Evolutionary conservation across 176 grass and related monocot species (phyloP).

Genomic region (Avena insularis): DNA sequence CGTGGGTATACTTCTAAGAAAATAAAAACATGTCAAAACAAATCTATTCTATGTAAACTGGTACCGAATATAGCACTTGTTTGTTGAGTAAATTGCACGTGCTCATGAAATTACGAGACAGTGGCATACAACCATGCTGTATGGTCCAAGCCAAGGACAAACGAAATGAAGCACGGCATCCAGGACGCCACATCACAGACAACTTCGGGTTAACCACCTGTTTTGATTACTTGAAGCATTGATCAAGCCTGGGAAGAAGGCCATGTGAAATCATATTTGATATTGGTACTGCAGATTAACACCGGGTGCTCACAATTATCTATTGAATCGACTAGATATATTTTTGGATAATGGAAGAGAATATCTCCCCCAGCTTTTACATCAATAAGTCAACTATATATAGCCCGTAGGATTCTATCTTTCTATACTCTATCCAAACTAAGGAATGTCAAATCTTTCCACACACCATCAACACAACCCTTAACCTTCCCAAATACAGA

Average conservation of each 20-base stretch:
- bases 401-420: neutral
- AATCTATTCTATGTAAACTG: neutral
- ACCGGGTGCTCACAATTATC: neutral
- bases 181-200: neutral
- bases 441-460: neutral
- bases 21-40: constrained; percentile 10
- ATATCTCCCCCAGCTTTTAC: neutral
- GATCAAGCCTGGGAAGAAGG: neutral
- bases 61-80: neutral
- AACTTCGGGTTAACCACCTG: neutral
- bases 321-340: neutral
- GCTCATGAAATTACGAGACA: neutral
- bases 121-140: neutral
- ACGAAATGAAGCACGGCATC: neutral
- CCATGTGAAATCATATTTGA: neutral
- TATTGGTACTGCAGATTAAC: neutral
- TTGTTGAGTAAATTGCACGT: constrained; percentile 10
- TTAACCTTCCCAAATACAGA: neutral
- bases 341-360: neutral
- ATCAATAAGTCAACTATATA: neutral
- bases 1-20: neutral
- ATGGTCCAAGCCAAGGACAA: neutral
- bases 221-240: neutral
- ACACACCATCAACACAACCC: neutral
- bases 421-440: neutral